Evolutionary conservation across 2,329 filamentous ascomycete genomes (phyloP), one percentile per base, ranked within the genome.

Genomic region (Fusarium multiceps): DNA sequence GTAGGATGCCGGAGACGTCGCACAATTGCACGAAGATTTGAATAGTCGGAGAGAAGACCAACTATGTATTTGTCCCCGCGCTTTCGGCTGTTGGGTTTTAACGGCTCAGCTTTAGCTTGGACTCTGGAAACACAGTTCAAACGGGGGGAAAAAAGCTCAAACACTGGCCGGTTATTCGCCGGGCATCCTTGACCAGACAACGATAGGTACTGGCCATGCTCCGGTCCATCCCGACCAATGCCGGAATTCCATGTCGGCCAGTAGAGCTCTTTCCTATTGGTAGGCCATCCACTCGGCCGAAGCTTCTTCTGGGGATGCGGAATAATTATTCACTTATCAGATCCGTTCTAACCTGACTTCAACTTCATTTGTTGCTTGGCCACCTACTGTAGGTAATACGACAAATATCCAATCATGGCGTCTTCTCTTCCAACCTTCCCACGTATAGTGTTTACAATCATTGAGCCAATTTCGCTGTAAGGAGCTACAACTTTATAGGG

Each of bases 401-500:
- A 27, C 42, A 50, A 40, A 34, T 21, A 53, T 25, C 32, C 49
- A 54, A 72, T 47, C 49, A 91, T 91, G 89, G 82, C 88, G 13
- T 84, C 89, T 28, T 85, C 87, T 66, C 83, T 93, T 23, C 90
- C 91, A 4, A 75, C 83, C 5, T 83, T 92, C 74, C 91, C 91
- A 14, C 85, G 89, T 63, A 77, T 91, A 49, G 81, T 92, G 50
- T 92, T 93, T 70, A 91, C 89, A 30, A 78, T 92, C 56, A 76
- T 92, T 43, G 91, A 93, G 78, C 91, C 91, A 32, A 82, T 92
- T 63, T 90, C 89, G 21, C 83, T 92, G 89, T 91, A 84, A 80
- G 85, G 54, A 25, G 9, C n/a, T 34, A 75, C 28, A 27, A 27
- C 18, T 46, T 16, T n/a, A 34, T 37, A 30, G 28, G 28, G 12